Evolutionary conservation across 192 early-diverging fungal species (phyloP), one percentile per base, ranked within the genome.

Genomic region (Gamsiella multidivaricata): DNA sequence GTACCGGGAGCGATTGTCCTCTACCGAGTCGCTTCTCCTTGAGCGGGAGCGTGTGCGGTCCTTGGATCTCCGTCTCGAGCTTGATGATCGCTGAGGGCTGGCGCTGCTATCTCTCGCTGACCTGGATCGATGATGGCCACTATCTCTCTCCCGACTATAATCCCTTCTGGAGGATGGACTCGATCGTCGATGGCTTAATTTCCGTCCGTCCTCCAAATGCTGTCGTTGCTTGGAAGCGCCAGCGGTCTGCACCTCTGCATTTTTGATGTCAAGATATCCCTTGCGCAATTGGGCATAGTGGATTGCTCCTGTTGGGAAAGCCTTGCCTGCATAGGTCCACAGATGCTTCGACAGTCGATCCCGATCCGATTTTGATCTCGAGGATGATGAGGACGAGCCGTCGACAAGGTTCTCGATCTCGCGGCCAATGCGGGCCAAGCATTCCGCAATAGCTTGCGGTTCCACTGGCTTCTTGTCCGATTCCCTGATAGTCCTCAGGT

Each of bases 191-290:
- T 20, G 90, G 88, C 92, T 90, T 91, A 85, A 26, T 87, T 86
- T 60, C 82, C 89, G 83, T 85, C 91, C 65, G 87, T 87, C 95
- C 88, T 95, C 61, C 88, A 66, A 73, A 88, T 88, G 31, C 81
- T 83, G 56, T 83, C 81, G 73, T 63, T 61, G 69, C 78, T 54
- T 59, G 43, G 66, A 65, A 65, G 81, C 41, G 41, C 81, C 54
- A 63, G 69, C 39, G 25, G 53, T 20, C 61, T 67, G 42, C 29
- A 55, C 23, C 66, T 83, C 61, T 31, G 67, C 65, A 34, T 60
- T 50, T 54, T 65, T 69, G 51, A 70, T 57, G 34, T 65, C 72
- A 64, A 74, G 57, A 32, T 63, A 74, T 36, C 75, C 82, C 65
- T 74, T 83, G 51, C 61, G 83, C 63, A 43, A 80, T 54, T 50